Percentiles rank a stretch among this genome's conserved stretches.
Conservation (phyloP, 805 yeast genomes). For the Kodamaea jinghongensis region DNA sequence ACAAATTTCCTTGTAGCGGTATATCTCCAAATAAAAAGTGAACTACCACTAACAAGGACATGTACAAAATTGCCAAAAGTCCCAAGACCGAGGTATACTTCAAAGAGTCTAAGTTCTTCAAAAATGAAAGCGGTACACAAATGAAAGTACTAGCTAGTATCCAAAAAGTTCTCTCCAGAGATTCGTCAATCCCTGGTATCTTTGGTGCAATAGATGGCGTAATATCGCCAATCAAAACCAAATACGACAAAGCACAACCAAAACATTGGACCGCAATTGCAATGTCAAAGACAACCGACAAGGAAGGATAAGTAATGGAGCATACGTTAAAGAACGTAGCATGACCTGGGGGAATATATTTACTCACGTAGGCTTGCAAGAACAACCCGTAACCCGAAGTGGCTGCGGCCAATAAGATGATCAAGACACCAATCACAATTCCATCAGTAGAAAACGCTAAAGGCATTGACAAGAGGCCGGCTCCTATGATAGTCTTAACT, state of each 20-base stretch:
- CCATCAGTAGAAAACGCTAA: conserved; percentile 58
- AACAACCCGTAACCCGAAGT: conserved; percentile 69
- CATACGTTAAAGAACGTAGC: conserved; percentile 71
- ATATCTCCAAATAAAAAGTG: conserved; percentile 65
- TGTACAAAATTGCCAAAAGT: conserved; percentile 72
- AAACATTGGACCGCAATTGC: conserved; percentile 72
- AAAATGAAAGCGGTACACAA: conserved; percentile 65
- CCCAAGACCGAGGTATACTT: conserved; percentile 85
- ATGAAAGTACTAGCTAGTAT: conserved; percentile 46
- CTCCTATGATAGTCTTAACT: conserved; percentile 58
- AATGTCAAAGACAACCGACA: conserved; percentile 59
- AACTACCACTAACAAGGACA: conserved; percentile 67
- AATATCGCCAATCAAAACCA: conserved; percentile 69
- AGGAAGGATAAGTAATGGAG: conserved; percentile 56
- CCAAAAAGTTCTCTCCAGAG: conserved; percentile 52
- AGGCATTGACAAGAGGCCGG: conserved; percentile 73
- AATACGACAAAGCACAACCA: conserved; percentile 66
- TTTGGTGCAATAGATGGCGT: conserved; percentile 54
- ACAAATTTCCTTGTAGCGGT: conserved; percentile 18
- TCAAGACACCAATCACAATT: conserved; percentile 40
- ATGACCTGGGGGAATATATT: conserved; percentile 48
- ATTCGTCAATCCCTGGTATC: conserved; percentile 19
- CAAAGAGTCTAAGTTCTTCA: conserved; percentile 74
- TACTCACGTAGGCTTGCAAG: conserved; percentile 57
- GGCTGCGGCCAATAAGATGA: conserved; percentile 59